Percentiles rank a stretch among this genome's conserved stretches.
These are phyloP conservation scores for Sanghuangporus weigelae DNA, from an alignment of 1,284 basidiomycete species.

Conservation along the genomic window DNA sequence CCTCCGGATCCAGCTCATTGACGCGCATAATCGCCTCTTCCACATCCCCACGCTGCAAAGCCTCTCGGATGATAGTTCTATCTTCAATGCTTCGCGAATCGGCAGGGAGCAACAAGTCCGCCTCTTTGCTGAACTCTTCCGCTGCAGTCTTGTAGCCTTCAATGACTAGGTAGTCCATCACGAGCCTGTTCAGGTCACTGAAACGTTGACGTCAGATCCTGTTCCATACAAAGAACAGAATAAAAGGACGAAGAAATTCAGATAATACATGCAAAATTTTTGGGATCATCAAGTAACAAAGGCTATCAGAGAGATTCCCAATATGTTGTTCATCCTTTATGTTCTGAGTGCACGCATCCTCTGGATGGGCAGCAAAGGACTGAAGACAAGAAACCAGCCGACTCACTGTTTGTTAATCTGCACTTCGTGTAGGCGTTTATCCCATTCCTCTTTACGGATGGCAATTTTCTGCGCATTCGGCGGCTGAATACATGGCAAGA, in stretches of 20 bases:
- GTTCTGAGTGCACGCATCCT: not conserved
- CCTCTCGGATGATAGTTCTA: conserved; percentile 90
- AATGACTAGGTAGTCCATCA: conserved; percentile 97
- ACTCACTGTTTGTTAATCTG: conserved; percentile 76
- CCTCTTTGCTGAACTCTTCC: conserved; percentile 88
- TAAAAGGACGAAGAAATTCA: conserved; percentile 38
- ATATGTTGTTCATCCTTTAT: conserved; percentile 52
- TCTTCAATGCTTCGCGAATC: conserved; percentile 92
- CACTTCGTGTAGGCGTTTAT: conserved; percentile 67
- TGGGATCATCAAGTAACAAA: conserved; percentile 49
- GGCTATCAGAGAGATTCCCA: conserved; percentile 87
- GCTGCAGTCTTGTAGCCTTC: conserved; percentile 97
- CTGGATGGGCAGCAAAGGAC: not conserved
- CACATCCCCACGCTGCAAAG: conserved; percentile 90
- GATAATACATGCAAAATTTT: conserved; percentile 76
- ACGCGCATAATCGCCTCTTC: conserved; percentile 91
- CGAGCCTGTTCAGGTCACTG: conserved; percentile 91
- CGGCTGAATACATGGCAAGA: conserved; percentile 5
- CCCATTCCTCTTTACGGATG: conserved; percentile 74
- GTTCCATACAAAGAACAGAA: conserved; percentile 11
- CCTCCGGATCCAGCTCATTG: conserved; percentile 96
- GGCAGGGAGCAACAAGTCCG: conserved; percentile 68
- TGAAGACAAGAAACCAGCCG: not conserved
- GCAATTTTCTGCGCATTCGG: conserved; percentile 37
- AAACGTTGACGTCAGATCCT: conserved; percentile 20